These are phyloP conservation scores for Backusella morwellensis DNA, from an alignment of 192 early-diverging fungal species.

Conservation along the genomic window DNA sequence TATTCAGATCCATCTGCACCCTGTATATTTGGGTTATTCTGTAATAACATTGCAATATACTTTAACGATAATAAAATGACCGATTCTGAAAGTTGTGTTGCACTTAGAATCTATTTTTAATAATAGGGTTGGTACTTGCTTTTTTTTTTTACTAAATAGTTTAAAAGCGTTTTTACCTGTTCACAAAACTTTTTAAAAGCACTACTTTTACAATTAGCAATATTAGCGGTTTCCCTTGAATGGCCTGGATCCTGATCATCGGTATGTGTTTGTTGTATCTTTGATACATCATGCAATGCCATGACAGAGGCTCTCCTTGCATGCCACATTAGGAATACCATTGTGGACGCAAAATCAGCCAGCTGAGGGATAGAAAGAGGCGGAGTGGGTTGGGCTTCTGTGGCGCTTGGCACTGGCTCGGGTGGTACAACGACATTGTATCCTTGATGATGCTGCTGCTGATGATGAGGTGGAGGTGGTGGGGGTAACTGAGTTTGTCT, in stretches of 20 bases:
- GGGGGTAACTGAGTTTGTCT: constrained; percentile 14
- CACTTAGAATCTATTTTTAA: constrained; percentile 42
- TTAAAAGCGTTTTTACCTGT: constrained; percentile 22
- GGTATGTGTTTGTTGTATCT: constrained; percentile 1
- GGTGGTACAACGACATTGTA: constrained; percentile 2
- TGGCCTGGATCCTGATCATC: constrained; percentile 28
- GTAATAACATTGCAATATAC: constrained; percentile 50
- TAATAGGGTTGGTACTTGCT: background rate
- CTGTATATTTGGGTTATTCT: constrained; percentile 40
- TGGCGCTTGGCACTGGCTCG: constrained; percentile 21
- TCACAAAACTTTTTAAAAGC: constrained; percentile 41
- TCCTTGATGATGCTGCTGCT: constrained; percentile 8
- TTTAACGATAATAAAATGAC: constrained; percentile 53
- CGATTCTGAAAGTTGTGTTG: constrained; percentile 51
- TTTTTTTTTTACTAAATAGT: background rate
- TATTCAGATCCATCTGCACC: constrained; percentile 57
- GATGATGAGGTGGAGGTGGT: constrained; percentile 2
- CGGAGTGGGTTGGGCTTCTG: constrained; percentile 14
- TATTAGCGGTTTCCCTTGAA: constrained; percentile 27
- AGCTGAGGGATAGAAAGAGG: constrained; percentile 28
- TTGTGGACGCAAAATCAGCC: constrained; percentile 56
- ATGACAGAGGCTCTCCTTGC: constrained; percentile 39
- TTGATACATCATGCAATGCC: constrained; percentile 28
- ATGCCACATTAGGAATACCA: constrained; percentile 55
- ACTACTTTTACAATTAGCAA: constrained; percentile 24